Evolutionary conservation across 2,329 filamentous ascomycete species (phyloP).

Genomic region (Diaporthe sp.): DNA sequence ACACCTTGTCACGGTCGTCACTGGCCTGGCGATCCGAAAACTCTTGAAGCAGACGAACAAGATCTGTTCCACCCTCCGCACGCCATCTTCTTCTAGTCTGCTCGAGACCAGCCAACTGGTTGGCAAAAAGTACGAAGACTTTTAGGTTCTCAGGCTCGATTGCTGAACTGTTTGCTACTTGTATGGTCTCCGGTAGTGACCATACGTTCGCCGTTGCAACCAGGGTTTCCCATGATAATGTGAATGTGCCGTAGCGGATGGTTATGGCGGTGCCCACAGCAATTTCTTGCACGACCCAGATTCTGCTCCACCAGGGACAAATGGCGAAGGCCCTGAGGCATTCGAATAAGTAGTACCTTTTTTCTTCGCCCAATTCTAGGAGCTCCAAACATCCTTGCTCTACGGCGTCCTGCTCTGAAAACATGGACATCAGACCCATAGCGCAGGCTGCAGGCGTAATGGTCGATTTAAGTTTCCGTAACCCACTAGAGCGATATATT

Average conservation of each 20-base stretch:
- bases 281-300: constrained; percentile 32
- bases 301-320: constrained; percentile 32
- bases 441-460: neutral
- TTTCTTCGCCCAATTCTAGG: neutral
- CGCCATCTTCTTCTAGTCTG: constrained; percentile 13
- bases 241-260: constrained; percentile 16
- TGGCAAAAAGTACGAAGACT: neutral
- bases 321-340: neutral
- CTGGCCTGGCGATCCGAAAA: constrained; percentile 26
- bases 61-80: neutral
- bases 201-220: neutral
- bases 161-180: neutral
- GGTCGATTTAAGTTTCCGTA: neutral
- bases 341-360: constrained; percentile 23
- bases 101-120: constrained; percentile 3
- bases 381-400: neutral
- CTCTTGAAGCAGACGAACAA: constrained; percentile 19
- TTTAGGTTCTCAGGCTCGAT: constrained; percentile 29
- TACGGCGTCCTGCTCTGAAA: neutral
- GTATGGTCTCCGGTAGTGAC: neutral
- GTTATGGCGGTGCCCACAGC: neutral
- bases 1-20: constrained; percentile 35
- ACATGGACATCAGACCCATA: constrained; percentile 4
- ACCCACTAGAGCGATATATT: neutral
- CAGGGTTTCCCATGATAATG: neutral